Conservation (phyloP, 2,329 filamentous ascomycete species). For the Alternaria infectoria region DNA sequence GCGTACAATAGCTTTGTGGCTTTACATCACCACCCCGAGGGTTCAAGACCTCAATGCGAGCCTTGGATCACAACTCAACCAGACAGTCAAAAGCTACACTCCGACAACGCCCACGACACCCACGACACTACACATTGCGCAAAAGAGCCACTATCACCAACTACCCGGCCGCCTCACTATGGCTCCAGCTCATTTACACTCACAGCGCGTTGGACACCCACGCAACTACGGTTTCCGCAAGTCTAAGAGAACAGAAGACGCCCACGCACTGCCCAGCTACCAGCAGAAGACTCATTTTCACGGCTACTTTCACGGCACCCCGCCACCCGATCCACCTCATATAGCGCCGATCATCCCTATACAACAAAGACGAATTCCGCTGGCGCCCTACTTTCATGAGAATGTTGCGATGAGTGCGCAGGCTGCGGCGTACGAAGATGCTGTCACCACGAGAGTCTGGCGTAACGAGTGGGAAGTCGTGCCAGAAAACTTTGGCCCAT, state of each 20-base stretch:
- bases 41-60: background rate
- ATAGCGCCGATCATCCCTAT: background rate
- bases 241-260: background rate
- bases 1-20: background rate
- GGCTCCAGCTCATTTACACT: background rate
- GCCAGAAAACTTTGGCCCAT: constrained; percentile 1
- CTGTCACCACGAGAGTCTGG: constrained; percentile 2
- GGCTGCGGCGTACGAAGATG: background rate
- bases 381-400: background rate
- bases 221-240: background rate
- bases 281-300: background rate
- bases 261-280: background rate
- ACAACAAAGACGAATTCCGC: background rate
- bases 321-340: background rate
- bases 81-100: background rate
- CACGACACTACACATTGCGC: background rate
- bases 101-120: background rate
- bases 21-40: background rate
- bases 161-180: background rate
- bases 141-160: background rate
- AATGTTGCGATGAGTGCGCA: background rate
- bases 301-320: background rate
- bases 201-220: background rate
- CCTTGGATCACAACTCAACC: background rate
- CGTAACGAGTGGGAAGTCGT: constrained; percentile 9